Base-by-base conservation (phyloP, 108 stramenopile genomes). In the Fragilaria crotonensis region DNA sequence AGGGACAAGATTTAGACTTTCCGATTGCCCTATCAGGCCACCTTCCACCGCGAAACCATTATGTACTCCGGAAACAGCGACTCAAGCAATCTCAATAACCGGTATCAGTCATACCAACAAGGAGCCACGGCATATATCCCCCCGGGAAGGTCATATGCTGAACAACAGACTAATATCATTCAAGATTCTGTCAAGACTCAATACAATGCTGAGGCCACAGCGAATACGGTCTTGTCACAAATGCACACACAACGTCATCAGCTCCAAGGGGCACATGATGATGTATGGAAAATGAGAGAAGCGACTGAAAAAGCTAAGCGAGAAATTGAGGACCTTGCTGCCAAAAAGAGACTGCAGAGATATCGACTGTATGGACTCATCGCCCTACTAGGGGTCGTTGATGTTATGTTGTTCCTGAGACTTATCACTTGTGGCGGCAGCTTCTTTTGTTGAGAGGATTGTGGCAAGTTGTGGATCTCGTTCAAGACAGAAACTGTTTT, bases 121-220 rank as follows among this genome's bases (percentile, higher is more conserved):
- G 11, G 51, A 2, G 21, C 54, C 21, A 31, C 18, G 33, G 67
- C 69, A 33, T 69, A 76, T 27, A 54, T 65, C 20, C 88, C 84
- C 17, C 78, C 80, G 48, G 64, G 68, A 44, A 44, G 36, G 25
- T 60, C 72, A 22, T 83, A 81, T 59, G 85, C 87, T 22, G 83
- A 84, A n/a, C 73, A 89, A 51, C 90, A 93, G 59, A 85, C 83
- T 2, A 63, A 74, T 20, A 60, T 79, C 18, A 56, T 93, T 27
- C 72, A 81, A 25, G 91, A 93, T 50, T 81, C 91, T 5, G 72
- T 86, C 63, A 71, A 80, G 32, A 87, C 91, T 25, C 87, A 87
- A 50, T 84, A 89, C 45, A 65, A 81, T 48, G 77, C 91, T 5
- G 91, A 89, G 64, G 79, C 76, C 14, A 84, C 87, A 3, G 85